Evolutionary conservation across 2,329 filamentous ascomycete genomes (phyloP).

Genomic region (Trichoderma afroharzianum): DNA sequence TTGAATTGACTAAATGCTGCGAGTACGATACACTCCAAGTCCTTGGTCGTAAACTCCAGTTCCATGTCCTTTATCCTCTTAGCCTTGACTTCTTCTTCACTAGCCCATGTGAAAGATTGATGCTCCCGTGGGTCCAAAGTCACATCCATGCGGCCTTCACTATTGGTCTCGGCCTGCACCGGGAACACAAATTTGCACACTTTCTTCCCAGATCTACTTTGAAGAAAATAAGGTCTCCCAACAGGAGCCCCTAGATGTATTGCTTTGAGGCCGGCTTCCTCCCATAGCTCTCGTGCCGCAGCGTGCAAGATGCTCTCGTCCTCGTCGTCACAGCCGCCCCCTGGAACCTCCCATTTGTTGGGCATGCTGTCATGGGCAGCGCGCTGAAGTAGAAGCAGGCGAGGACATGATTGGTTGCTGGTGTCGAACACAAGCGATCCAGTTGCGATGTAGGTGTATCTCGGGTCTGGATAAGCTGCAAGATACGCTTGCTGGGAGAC

Average conservation of each 20-base stretch:
- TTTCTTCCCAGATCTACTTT: not conserved
- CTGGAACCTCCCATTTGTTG: not conserved
- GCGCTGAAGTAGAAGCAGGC: not conserved
- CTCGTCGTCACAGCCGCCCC: not conserved
- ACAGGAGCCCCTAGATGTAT: not conserved
- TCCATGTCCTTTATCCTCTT: not conserved
- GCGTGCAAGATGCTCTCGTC: not conserved
- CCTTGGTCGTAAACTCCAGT: not conserved
- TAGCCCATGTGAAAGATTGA: not conserved
- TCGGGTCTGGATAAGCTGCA: not conserved
- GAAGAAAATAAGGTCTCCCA: not conserved
- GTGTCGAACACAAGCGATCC: not conserved
- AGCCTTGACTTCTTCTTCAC: not conserved
- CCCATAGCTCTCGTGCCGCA: not conserved
- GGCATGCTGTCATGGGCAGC: not conserved
- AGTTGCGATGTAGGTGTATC: not conserved
- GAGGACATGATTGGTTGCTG: not conserved
- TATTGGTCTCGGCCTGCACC: not conserved
- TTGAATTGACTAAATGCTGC: not conserved
- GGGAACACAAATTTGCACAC: not conserved
- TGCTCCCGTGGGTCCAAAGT: not conserved
- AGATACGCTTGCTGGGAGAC: not conserved
- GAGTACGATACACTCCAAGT: not conserved
- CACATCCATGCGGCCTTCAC: not conserved
- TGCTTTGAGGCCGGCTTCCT: not conserved